These are phyloP conservation scores for Chrysopogon serrulatus DNA, from an alignment of 176 grass and related monocot species.

Conservation along the genomic window DNA sequence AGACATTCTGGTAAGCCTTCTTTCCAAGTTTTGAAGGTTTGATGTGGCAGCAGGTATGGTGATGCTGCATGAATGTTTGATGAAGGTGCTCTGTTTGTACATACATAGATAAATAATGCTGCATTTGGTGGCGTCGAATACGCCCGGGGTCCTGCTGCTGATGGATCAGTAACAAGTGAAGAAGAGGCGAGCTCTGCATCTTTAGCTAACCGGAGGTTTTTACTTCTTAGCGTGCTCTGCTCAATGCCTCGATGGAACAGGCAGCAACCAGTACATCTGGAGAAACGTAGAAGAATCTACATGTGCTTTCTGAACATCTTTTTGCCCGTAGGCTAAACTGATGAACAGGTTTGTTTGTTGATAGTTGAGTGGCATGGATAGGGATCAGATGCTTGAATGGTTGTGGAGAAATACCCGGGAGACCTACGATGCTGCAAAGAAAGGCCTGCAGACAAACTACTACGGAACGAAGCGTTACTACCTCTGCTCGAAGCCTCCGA, in stretches of 20 bases:
- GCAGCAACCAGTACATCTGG: too few species aligned
- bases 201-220: neutral
- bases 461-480: conserved; percentile 42
- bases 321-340: neutral
- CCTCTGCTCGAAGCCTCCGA: conserved; percentile 44
- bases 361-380: conserved; percentile 22
- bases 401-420: neutral
- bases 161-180: neutral
- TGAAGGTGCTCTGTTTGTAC: neutral
- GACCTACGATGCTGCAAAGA: conserved; percentile 33
- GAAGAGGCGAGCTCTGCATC: neutral
- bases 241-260: neutral
- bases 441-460: conserved; percentile 60
- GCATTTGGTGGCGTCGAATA: neutral
- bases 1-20: conserved; percentile 27
- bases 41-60: neutral
- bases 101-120: conserved; percentile 37
- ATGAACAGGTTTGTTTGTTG: neutral
- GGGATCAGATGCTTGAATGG: neutral
- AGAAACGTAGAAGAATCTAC: neutral
- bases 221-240: neutral
- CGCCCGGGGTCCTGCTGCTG: neutral
- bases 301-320: neutral
- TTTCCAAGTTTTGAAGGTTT: neutral
- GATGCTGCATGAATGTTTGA: neutral